Conservation (phyloP, 371 early-diverging fungal species). For the Mortierella sp. region DNA sequence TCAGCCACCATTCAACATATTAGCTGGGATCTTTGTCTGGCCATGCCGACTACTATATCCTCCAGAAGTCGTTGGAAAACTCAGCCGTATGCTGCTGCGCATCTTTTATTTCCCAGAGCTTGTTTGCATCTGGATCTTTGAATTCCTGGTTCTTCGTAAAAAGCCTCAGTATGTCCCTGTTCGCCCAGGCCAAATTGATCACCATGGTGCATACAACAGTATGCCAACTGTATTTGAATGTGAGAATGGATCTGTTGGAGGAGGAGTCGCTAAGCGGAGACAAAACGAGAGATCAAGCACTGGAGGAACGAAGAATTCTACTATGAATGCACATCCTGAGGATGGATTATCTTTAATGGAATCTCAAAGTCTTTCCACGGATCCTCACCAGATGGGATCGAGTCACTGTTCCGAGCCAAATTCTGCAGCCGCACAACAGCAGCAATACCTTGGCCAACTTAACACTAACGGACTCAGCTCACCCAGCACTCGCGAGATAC, state of each 20-base stretch:
- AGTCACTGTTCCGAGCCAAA: neutral
- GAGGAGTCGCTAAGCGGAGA: conserved; percentile 26
- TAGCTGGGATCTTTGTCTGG: conserved; percentile 45
- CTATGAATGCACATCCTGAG: conserved; percentile 1
- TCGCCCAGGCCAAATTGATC: conserved; percentile 20
- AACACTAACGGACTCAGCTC: conserved; percentile 9
- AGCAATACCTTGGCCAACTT: conserved; percentile 15
- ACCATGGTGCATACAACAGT: conserved; percentile 14
- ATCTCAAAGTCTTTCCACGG: neutral
- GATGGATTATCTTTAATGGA: conserved; percentile 7
- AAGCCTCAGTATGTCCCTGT: conserved; percentile 25
- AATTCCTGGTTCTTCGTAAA: conserved; percentile 32
- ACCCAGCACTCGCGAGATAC: conserved; percentile 9
- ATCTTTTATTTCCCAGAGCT: conserved; percentile 54
- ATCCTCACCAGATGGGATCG: neutral
- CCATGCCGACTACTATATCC: conserved; percentile 45
- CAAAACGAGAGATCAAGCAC: neutral
- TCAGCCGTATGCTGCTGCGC: conserved; percentile 48
- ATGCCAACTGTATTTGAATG: neutral
- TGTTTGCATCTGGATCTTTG: conserved; percentile 54
- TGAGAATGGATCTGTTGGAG: conserved; percentile 9
- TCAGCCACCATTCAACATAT: conserved; percentile 58
- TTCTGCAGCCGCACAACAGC: conserved; percentile 5
- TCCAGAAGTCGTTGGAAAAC: conserved; percentile 20
- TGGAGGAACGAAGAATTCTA: neutral